Evolutionary conservation across 176 grass and related monocot species (phyloP), one percentile per base, ranked within the genome.

Genomic region (Melocanna baccifera): DNA sequence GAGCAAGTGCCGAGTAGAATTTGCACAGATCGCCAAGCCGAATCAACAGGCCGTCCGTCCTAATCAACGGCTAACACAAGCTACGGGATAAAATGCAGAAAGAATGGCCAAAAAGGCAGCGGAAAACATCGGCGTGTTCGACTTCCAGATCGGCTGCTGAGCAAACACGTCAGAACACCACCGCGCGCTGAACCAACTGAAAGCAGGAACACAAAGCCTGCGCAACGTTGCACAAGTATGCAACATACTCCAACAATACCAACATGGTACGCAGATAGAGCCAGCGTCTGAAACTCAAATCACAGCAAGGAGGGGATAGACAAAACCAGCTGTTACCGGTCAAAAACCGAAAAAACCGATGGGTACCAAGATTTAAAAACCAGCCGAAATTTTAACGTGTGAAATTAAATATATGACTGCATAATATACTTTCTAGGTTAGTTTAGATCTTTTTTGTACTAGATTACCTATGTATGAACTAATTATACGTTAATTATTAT

Each of bases 271-370:
- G 3, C 10, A 28, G n/a, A 25, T 11, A 58, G 22, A 23, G 55
- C 9, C 55, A 23, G 22, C 9, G 20, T 12, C 3, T 25, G 57
- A 46, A 4, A 36, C 4, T 36, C 41, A 42, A 40, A 40, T 42
- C 41, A 42, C 34, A 4, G 34, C 34, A 36, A 36, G 34, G 34
- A 0, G 5, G 34, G 34, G 34, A 36, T 36, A 36, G 5, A 36
- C 4, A 36, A 36, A 36, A 5, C 0, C 2, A 4, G 0, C 2
- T 3, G 4, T 36, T 36, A 36, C 0, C 34, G 34, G 0, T 4
- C 34, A 4, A 0, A 4, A 36, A 0, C 34, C 34, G 5, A 4
- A 36, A 36, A 36, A 36, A 36, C 5, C 34, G 0, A 4, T 5
- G 34, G 34, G 5, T 36, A 36, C 5, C 4, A 36, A 0, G 0